A percentile compares a stretch with the other conserved stretches of the same genome.
Evolutionary conservation across 352 stramenopile genomes (phyloP).

Genomic region (Phytopythium vexans): DNA sequence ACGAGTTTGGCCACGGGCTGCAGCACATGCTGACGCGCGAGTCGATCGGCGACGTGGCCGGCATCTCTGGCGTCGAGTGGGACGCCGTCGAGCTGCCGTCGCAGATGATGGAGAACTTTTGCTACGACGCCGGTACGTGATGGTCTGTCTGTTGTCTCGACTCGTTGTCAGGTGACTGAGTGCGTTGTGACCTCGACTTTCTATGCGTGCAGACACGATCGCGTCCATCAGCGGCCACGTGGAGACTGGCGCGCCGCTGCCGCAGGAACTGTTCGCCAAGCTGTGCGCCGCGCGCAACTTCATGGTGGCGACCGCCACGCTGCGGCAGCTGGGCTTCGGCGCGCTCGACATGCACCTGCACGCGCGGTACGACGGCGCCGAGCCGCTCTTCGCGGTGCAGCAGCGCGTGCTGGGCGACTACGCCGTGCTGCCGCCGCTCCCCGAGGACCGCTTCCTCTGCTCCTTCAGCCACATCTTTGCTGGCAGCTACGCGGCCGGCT

Average conservation of each 20-base stretch:
- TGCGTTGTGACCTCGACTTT: neutral
- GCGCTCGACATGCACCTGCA: conserved; percentile 86
- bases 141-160: neutral
- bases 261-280: conserved; percentile 95
- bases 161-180: conserved; percentile 20
- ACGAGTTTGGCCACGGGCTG: conserved; percentile 96
- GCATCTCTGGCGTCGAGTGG: conserved; percentile 98
- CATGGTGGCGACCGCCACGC: conserved; percentile 93
- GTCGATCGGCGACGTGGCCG: conserved; percentile 93
- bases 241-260: conserved; percentile 88
- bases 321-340: conserved; percentile 96
- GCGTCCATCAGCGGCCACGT: conserved; percentile 80
- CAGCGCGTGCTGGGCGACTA: conserved; percentile 79
- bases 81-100: conserved; percentile 97
- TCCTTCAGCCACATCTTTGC: conserved; percentile 98
- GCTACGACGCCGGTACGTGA: conserved; percentile 88
- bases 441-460: conserved; percentile 97
- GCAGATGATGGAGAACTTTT: conserved; percentile 99
- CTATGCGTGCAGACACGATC: conserved; percentile 68
- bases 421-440: conserved; percentile 88
- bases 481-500: conserved; percentile 96
- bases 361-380: conserved; percentile 56
- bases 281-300: conserved; percentile 94
- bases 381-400: conserved; percentile 94
- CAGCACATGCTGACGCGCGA: conserved; percentile 99